Percentiles rank a stretch among this genome's conserved stretches.
Evolutionary conservation across 768 basidiomycete genomes (phyloP).

Genomic region (Lyophyllum decastes): DNA sequence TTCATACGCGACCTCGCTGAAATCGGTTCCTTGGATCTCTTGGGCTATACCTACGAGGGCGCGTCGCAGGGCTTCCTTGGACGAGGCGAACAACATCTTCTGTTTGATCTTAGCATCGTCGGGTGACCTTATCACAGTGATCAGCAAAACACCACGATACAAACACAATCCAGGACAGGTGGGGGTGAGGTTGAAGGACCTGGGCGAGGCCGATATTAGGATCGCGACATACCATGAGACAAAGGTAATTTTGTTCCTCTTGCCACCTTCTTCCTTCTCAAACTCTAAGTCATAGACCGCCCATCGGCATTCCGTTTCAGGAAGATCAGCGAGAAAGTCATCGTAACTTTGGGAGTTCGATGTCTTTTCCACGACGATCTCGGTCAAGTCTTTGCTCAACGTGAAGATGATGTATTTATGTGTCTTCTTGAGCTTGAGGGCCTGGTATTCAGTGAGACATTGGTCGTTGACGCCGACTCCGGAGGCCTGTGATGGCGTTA

Average conservation of each 20-base stretch:
- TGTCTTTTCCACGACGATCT: conserved; percentile 77
- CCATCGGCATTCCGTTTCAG: conserved; percentile 77
- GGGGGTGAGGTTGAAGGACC: not conserved
- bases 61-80: conserved; percentile 76
- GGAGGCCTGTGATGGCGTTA: conserved; percentile 46
- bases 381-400: conserved; percentile 59
- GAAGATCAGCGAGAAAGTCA: conserved; percentile 71
- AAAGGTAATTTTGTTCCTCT: conserved; percentile 86
- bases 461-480: conserved; percentile 61
- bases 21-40: conserved; percentile 88
- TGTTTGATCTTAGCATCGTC: conserved; percentile 81
- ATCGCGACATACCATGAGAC: conserved; percentile 72
- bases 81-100: conserved; percentile 94
- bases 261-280: conserved; percentile 69
- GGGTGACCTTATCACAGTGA: conserved; percentile 67
- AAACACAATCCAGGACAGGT: not conserved
- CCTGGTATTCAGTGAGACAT: conserved; percentile 64
- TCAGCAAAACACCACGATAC: conserved; percentile 21
- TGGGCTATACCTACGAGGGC: conserved; percentile 72
- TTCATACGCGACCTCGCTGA: conserved; percentile 69
- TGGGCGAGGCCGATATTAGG: not conserved
- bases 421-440: conserved; percentile 76
- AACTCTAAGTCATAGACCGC: conserved; percentile 94
- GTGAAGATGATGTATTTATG: conserved; percentile 83
- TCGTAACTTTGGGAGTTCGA: conserved; percentile 60